Conservation (phyloP, 2,329 filamentous ascomycete genomes). For the Fusarium praegraminearum region DNA sequence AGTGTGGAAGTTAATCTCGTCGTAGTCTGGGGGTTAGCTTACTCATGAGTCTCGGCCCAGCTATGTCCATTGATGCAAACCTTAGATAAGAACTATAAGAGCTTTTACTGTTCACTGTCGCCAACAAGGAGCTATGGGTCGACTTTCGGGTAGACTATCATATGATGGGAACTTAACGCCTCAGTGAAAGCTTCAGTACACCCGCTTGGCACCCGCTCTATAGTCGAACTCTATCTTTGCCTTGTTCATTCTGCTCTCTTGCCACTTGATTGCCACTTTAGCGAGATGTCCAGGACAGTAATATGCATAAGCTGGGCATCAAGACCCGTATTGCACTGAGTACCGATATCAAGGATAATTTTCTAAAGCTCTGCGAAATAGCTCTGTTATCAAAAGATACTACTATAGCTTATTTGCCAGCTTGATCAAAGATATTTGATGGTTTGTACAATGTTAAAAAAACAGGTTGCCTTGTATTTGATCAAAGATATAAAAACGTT, state of each 20-base stretch:
- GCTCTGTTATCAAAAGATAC: neutral
- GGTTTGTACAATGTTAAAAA: too few species aligned
- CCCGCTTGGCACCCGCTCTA: neutral
- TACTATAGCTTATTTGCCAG: neutral
- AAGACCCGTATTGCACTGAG: neutral
- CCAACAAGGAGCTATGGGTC: neutral
- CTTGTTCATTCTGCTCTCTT: neutral
- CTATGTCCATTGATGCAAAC: neutral
- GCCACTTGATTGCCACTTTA: neutral
- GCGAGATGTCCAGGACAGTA: neutral
- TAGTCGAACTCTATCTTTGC: constrained; percentile 4
- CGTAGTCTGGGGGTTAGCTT: neutral
- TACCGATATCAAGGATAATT: neutral
- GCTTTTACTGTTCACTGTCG: neutral
- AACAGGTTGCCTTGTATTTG: too few species aligned
- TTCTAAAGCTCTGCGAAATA: neutral
- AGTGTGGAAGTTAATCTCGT: neutral
- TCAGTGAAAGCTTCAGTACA: constrained; percentile 3
- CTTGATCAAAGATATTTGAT: too few species aligned
- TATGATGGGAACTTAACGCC: constrained; percentile 10
- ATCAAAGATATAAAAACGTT: neutral
- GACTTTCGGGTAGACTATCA: neutral
- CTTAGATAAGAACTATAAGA: neutral
- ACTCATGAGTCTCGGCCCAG: constrained; percentile 4
- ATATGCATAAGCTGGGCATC: too few species aligned